These are phyloP conservation scores for Rhodotorula diobovata DNA, from an alignment of 768 basidiomycete genomes.

Conservation along the genomic window DNA sequence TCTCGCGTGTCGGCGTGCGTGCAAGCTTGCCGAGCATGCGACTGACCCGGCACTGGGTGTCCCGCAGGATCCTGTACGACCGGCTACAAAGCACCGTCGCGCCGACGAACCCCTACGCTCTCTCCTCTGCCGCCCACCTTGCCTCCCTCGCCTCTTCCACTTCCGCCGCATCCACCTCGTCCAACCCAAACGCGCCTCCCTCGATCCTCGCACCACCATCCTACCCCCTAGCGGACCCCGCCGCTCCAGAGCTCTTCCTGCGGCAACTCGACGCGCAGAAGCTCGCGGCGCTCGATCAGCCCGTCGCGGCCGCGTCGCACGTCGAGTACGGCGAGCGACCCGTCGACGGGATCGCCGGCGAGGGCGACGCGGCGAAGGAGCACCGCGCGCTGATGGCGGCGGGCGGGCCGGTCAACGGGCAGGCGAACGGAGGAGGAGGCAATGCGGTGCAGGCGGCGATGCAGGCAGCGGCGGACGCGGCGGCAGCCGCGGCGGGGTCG, in stretches of 20 bases:
- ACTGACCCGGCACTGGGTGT: neutral
- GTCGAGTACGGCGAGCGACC: slow-evolving; percentile 14
- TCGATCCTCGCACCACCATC: slow-evolving; percentile 23
- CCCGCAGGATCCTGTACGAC: slow-evolving; percentile 35
- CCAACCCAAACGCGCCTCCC: slow-evolving; percentile 13
- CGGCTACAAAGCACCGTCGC: slow-evolving; percentile 24
- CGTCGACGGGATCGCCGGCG: slow-evolving; percentile 19
- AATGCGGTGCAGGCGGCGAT: neutral
- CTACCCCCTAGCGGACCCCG: slow-evolving; percentile 27
- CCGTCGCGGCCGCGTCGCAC: neutral
- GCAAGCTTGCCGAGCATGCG: too few relatives aligned
- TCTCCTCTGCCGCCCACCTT: slow-evolving; percentile 27
- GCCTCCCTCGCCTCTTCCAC: slow-evolving; percentile 25
- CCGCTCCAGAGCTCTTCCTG: slow-evolving; percentile 21
- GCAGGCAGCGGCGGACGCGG: neutral
- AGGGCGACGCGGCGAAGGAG: neutral
- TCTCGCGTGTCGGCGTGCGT: too few relatives aligned
- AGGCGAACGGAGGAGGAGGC: too few relatives aligned
- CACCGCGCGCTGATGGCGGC: slow-evolving; percentile 5
- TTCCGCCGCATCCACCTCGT: slow-evolving; percentile 9
- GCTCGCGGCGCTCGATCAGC: slow-evolving; percentile 27
- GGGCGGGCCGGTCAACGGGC: slow-evolving; percentile 7
- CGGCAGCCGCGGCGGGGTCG: neutral
- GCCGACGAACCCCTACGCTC: slow-evolving; percentile 37
- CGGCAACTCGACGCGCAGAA: slow-evolving; percentile 35